A percentile compares a stretch with the other conserved stretches of the same genome.
These are phyloP conservation scores for Diplocarpon mali DNA, from an alignment of 2,329 filamentous ascomycete species.

Conservation along the genomic window DNA sequence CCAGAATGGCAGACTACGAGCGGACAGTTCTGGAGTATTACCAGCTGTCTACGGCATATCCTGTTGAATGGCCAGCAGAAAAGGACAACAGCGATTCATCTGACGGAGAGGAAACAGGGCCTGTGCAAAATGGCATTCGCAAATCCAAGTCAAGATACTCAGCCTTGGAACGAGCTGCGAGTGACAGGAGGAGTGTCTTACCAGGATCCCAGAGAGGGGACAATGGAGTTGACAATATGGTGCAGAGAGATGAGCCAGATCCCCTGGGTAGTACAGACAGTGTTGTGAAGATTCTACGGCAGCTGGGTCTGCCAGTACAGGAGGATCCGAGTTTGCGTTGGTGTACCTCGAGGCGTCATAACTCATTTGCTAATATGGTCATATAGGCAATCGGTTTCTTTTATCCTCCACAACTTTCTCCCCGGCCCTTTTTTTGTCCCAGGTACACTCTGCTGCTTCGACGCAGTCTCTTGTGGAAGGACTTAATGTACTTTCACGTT, in stretches of 20 bases:
- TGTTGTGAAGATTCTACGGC: conserved; percentile 69
- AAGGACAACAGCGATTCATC: conserved; percentile 61
- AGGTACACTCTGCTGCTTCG: conserved; percentile 78
- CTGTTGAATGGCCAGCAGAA: conserved; percentile 76
- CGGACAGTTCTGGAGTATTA: conserved; percentile 79
- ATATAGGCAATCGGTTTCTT: conserved; percentile 78
- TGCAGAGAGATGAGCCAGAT: conserved; percentile 87
- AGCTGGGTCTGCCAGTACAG: conserved; percentile 68
- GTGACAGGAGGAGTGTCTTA: conserved; percentile 51
- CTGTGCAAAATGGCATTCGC: conserved; percentile 35
- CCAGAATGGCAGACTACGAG: conserved; percentile 57
- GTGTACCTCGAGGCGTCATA: conserved; percentile 26
- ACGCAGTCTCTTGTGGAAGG: conserved; percentile 72
- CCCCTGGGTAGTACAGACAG: conserved; percentile 81
- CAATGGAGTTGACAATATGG: conserved; percentile 61
- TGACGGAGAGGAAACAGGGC: conserved; percentile 41
- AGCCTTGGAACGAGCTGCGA: conserved; percentile 66
- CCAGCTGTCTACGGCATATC: conserved; percentile 67
- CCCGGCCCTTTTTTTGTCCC: conserved; percentile 80
- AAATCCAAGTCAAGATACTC: conserved; percentile 71
- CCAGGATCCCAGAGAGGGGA: conserved; percentile 57
- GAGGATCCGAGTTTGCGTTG: conserved; percentile 69
- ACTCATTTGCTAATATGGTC: conserved; percentile 12
- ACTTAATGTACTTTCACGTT: conserved; percentile 74
- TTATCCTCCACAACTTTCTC: conserved; percentile 94